Conservation (phyloP, 176 grass and related monocot genomes). For the Pontederia paniculata region DNA sequence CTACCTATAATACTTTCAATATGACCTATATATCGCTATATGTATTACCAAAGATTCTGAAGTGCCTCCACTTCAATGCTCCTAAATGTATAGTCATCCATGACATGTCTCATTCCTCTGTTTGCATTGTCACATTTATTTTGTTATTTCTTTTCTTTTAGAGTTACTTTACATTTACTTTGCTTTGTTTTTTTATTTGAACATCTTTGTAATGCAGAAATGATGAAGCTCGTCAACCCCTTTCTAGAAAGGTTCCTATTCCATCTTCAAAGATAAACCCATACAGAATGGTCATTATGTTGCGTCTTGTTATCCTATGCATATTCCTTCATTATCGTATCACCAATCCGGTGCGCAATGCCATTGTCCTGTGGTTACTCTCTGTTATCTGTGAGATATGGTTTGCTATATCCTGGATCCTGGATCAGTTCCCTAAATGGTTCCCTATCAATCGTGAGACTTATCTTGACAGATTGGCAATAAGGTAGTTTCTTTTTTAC, state of each 20-base stretch:
- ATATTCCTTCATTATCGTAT: constrained; percentile 97
- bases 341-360: constrained; percentile 87
- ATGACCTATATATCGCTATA: too few species aligned
- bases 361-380: constrained; percentile 64
- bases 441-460: constrained; percentile 95
- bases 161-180: background rate
- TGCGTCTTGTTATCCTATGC: constrained; percentile 76
- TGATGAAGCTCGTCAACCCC: constrained; percentile 91
- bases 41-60: too few species aligned
- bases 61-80: too few species aligned
- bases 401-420: constrained; percentile 96
- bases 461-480: constrained; percentile 84
- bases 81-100: too few species aligned
- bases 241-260: constrained; percentile 91
- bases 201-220: constrained; percentile 52
- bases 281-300: constrained; percentile 93
- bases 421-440: constrained; percentile 99
- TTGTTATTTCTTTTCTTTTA: background rate
- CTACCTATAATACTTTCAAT: too few species aligned
- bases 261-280: constrained; percentile 95
- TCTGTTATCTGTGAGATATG: constrained; percentile 99
- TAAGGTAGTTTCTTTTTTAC: constrained; percentile 54
- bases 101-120: too few species aligned
- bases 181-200: background rate
- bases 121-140: too few species aligned